A percentile compares a stretch with the other conserved stretches of the same genome.
Conservation (phyloP, 2,329 filamentous ascomycete species). For the Microcyclospora pomicola region DNA sequence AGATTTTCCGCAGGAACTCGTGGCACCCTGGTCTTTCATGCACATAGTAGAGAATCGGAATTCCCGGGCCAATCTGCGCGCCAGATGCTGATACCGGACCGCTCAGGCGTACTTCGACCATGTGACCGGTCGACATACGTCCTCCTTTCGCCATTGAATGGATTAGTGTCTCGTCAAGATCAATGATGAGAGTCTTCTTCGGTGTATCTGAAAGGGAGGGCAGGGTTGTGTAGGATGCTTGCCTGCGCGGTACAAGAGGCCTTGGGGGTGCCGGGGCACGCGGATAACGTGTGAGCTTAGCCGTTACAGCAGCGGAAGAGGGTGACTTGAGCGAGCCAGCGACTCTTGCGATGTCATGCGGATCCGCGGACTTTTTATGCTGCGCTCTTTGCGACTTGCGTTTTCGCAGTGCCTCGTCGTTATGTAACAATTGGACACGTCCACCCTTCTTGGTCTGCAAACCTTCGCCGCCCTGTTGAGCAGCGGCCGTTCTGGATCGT, state of each 20-base stretch:
- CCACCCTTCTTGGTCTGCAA: conserved; percentile 64
- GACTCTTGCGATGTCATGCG: conserved; percentile 34
- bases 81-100: conserved; percentile 10
- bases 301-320: conserved; percentile 56
- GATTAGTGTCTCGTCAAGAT: conserved; percentile 93
- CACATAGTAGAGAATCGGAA: conserved; percentile 96
- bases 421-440: conserved; percentile 76
- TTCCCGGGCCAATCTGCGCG: conserved; percentile 56
- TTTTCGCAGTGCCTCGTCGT: conserved; percentile 60
- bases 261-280: conserved; percentile 78
- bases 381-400: conserved; percentile 54
- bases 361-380: conserved; percentile 6
- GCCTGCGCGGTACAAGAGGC: conserved; percentile 74
- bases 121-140: conserved; percentile 89
- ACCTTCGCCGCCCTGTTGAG: conserved; percentile 35
- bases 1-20: conserved; percentile 83
- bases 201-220: conserved; percentile 42
- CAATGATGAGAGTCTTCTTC: conserved; percentile 87
- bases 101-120: conserved; percentile 66
- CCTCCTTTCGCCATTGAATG: conserved; percentile 97
- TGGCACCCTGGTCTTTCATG: conserved; percentile 96
- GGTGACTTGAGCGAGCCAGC: conserved; percentile 82
- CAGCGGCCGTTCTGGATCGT: conserved; percentile 45
- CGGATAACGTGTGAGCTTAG: conserved; percentile 68
- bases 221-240: conserved; percentile 67